A percentile compares a stretch with the other conserved stretches of the same genome.
phyloP scores from a whole-genome alignment of 2,329 filamentous ascomycete species.

The Neonectria faginata region DNA sequence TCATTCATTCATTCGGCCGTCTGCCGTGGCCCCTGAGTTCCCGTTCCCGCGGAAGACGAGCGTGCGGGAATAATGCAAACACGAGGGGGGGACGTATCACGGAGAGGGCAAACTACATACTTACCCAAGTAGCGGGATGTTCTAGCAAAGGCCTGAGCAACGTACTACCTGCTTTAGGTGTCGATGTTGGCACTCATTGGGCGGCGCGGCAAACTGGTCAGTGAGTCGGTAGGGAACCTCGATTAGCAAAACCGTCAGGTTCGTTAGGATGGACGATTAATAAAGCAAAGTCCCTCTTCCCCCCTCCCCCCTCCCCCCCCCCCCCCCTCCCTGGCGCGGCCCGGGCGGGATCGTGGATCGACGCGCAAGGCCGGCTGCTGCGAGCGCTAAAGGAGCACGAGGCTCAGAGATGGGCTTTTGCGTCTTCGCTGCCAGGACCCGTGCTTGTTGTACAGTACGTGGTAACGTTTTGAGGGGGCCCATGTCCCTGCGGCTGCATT shows the following conservation, averaged over 20 bases:
- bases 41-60: background rate
- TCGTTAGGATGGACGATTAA: conserved; percentile 18
- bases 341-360: conserved; percentile 45
- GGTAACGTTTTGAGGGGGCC: background rate
- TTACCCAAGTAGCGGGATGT: background rate
- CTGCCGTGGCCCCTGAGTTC: conserved; percentile 1
- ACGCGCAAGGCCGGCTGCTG: conserved; percentile 34
- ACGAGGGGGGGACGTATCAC: background rate
- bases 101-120: background rate
- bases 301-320: no score
- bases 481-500: conserved; percentile 19
- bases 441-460: no score
- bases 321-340: conserved; percentile 34
- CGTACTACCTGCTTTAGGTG: no score
- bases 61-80: background rate
- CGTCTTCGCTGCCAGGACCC: conserved; percentile 4
- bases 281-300: conserved; percentile 1
- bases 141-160: background rate
- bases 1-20: no score
- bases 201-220: no score
- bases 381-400: conserved; percentile 37
- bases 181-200: no score
- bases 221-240: no score
- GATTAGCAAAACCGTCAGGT: background rate
- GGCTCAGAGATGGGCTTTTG: conserved; percentile 16